Evolutionary conservation across 1,284 basidiomycete species (phyloP), one percentile per base, ranked within the genome.

Genomic region (Xerocomus tenax): DNA sequence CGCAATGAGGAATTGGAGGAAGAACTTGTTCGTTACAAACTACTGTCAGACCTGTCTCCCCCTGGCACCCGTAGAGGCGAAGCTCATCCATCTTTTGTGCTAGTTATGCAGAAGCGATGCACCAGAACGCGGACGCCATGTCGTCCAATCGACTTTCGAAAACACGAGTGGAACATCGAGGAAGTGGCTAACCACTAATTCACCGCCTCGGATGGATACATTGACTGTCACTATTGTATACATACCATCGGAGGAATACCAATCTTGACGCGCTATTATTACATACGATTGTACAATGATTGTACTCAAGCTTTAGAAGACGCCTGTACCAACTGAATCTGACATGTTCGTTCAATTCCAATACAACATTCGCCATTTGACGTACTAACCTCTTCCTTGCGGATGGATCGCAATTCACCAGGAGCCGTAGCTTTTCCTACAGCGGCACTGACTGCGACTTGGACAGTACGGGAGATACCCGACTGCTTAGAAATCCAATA

Each of bases 101-200:
- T 57, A 92, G 90, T 51, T 93, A 92, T 60, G 90, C 91, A 18
- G 90, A 92, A 67, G 82, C 88, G 5, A 88, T 91, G 77, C 90
- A 93, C 61, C 75, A 82, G 58, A 88, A 83, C 48, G 82, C 84
- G 65, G 87, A 89, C 58, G 84, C 87, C 13, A 76, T 81, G 68
- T 84, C 84, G 0, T 80, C 80, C 0, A 80, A 86, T 61, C 76
- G 87, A 10, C 72, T 84, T 48, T 87, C 85, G 26, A 63, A 58
- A 46, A 52, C 54, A 10, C 53, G 54, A 52, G 29, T 28, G 40
- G 26, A 46, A 66, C 73, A 55, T 21, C 66, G 70, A 50, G 73
- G 74, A 48, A 76, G 70, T 50, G 58, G 61, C 32, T 52, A 52
- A 32, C 47, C 47, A 30, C 21, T 62, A n/a, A 64, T 23, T 3